Evolutionary conservation across 805 yeast species (phyloP).

Genomic region (Kregervanrija fluxuum): DNA sequence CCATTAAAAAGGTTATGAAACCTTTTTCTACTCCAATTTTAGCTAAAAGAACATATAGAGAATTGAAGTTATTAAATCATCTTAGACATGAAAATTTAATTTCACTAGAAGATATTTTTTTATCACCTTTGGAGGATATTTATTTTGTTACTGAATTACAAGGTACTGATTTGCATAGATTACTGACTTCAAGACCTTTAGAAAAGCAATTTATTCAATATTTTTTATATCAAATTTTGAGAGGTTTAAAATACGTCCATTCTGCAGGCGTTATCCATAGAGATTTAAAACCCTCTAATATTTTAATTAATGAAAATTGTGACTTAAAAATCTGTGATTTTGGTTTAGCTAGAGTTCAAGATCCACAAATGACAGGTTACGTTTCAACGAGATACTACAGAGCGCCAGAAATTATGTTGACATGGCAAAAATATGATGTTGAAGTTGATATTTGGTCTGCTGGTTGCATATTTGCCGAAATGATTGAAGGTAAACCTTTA

Average conservation of each 20-base stretch:
- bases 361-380: constrained; percentile 98
- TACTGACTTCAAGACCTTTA: constrained; percentile 85
- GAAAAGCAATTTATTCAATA: constrained; percentile 96
- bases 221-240: constrained; percentile 87
- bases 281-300: constrained; percentile 91
- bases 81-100: constrained; percentile 91
- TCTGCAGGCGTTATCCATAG: constrained; percentile 94
- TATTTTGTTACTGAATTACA: constrained; percentile 94
- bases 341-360: constrained; percentile 94
- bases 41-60: constrained; percentile 95
- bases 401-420: constrained; percentile 97
- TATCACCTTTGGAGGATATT: constrained; percentile 92
- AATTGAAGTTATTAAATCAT: constrained; percentile 86
- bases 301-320: constrained; percentile 86
- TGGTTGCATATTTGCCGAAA: constrained; percentile 95
- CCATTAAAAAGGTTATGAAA: constrained; percentile 95
- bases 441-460: constrained; percentile 98
- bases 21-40: constrained; percentile 92
- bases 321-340: constrained; percentile 93
- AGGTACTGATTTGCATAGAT: constrained; percentile 92
- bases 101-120: constrained; percentile 85
- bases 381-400: constrained; percentile 93
- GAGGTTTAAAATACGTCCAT: constrained; percentile 91
- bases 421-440: constrained; percentile 96
- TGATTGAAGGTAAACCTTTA: constrained; percentile 94